Evolutionary conservation across 768 basidiomycete species (phyloP).

Genomic region (Podaxis rugospora): DNA sequence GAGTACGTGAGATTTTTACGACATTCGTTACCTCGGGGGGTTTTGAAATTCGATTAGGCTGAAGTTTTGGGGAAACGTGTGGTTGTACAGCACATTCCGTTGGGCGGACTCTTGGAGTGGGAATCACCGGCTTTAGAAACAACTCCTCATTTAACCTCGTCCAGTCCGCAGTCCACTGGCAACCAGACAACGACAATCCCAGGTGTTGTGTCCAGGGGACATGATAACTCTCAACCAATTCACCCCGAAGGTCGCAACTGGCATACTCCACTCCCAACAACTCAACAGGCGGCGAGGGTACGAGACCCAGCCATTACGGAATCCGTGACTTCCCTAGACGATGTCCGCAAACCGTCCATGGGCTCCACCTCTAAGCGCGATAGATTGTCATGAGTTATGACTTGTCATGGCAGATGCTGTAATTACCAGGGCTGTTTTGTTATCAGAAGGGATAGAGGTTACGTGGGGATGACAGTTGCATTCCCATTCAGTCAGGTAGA

Average conservation of each 20-base stretch:
- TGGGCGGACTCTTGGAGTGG: constrained; percentile 82
- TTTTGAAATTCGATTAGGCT: constrained; percentile 38
- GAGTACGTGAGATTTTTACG: constrained; percentile 39
- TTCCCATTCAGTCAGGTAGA: not conserved
- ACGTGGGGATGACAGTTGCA: not conserved
- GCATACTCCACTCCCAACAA: not conserved
- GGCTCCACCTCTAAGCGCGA: not conserved
- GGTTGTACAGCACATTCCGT: constrained; percentile 91
- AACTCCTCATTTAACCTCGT: not conserved
- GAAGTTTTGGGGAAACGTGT: constrained; percentile 93
- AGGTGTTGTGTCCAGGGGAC: not conserved
- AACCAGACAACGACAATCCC: not conserved
- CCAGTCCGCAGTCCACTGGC: constrained; percentile 38
- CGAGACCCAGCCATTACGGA: not conserved
- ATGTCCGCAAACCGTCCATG: constrained; percentile 5
- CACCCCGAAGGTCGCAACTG: not conserved
- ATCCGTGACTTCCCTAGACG: not conserved
- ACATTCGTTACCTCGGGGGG: not conserved
- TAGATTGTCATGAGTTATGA: not conserved
- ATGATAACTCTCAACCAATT: not conserved
- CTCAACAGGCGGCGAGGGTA: not conserved
- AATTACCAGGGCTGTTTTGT: not conserved
- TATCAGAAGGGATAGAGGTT: not conserved
- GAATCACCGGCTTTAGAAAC: constrained; percentile 14
- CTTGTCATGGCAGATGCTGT: not conserved